Conservation (phyloP, 108 stramenopile species). For the Conticribra guillardii region DNA sequence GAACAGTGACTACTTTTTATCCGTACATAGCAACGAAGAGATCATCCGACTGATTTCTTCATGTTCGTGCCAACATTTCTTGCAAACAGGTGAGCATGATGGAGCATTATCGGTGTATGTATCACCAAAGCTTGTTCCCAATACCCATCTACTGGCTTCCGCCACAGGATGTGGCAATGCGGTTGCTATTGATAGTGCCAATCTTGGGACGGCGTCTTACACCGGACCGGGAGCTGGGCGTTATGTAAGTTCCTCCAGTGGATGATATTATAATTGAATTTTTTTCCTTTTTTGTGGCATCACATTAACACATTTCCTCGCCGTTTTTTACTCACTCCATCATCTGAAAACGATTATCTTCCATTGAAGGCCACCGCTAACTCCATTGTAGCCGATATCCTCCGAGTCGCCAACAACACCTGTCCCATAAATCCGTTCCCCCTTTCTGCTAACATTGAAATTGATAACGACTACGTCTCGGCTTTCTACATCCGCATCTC, state of each 20-base stretch:
- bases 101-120: constrained; percentile 82
- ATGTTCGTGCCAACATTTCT: not conserved
- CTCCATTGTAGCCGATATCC: constrained; percentile 89
- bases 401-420: constrained; percentile 68
- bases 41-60: too few species aligned
- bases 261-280: too few species aligned
- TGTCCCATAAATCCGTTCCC: constrained; percentile 50
- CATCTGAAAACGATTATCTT: not conserved
- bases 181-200: constrained; percentile 71
- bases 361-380: constrained; percentile 77
- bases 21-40: too few species aligned
- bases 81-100: constrained; percentile 45
- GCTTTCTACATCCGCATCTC: constrained; percentile 89
- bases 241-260: constrained; percentile 56
- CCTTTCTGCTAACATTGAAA: constrained; percentile 39
- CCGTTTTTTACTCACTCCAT: not conserved
- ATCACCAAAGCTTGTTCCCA: constrained; percentile 80
- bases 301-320: not conserved
- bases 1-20: too few species aligned
- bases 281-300: too few species aligned
- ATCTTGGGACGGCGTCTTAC: constrained; percentile 76
- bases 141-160: constrained; percentile 64
- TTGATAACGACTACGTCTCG: constrained; percentile 75
- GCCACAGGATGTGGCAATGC: constrained; percentile 79
- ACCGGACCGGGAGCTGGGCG: constrained; percentile 91